phyloP scores from a whole-genome alignment of 805 yeast genomes.

The Candida vartiovaarae region DNA sequence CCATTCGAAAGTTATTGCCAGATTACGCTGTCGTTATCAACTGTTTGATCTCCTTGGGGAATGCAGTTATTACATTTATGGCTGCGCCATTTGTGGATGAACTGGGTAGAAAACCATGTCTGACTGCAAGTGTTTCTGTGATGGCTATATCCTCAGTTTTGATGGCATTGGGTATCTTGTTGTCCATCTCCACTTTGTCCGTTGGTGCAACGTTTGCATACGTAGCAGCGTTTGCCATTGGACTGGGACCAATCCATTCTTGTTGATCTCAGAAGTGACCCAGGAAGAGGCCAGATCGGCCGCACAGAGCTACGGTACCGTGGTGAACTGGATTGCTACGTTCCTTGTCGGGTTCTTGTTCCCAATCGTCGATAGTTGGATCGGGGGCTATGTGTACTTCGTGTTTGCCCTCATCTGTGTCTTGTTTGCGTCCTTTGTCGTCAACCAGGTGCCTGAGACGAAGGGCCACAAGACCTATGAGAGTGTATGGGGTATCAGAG shows the following conservation, averaged over 20 bases:
- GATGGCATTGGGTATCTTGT: conserved; percentile 60
- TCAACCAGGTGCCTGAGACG: conserved; percentile 62
- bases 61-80: conserved; percentile 63
- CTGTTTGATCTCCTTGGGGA: conserved; percentile 66
- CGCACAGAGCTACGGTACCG: conserved; percentile 91
- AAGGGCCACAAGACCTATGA: conserved; percentile 54
- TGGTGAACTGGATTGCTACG: conserved; percentile 87
- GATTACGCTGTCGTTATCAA: conserved; percentile 63
- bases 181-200: conserved; percentile 39
- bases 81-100: conserved; percentile 74
- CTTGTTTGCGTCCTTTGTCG: conserved; percentile 41
- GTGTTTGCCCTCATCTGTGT: conserved; percentile 58
- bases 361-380: conserved; percentile 55
- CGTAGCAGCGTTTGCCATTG: conserved; percentile 82
- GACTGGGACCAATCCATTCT: conserved; percentile 91
- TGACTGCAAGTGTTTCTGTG: conserved; percentile 54
- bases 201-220: conserved; percentile 62
- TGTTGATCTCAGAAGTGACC: conserved; percentile 82
- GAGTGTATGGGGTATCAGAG: conserved; percentile 53
- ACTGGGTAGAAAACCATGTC: conserved; percentile 67
- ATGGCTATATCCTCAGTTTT: conserved; percentile 63
- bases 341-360: conserved; percentile 74
- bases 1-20: conserved; percentile 68
- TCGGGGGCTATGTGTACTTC: conserved; percentile 78
- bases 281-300: conserved; percentile 70